Conservation (phyloP, 2,329 filamentous ascomycete genomes). For the Fusarium haematococcum region DNA sequence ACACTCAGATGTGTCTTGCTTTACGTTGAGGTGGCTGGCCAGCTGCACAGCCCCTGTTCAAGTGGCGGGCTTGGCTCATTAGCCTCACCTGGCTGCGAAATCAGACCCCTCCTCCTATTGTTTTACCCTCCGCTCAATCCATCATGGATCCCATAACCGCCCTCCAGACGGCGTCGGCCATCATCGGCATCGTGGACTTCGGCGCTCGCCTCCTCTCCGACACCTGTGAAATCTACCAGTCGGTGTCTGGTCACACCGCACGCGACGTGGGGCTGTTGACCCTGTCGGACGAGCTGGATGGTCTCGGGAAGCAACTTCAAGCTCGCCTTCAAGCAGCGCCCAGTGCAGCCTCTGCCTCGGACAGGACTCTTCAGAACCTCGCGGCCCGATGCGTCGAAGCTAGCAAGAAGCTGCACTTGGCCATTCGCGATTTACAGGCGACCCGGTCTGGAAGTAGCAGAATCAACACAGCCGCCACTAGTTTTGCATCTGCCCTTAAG, state of each 20-base stretch:
- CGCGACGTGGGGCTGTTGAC: not conserved
- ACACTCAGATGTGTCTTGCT: not conserved
- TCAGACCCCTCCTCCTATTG: too few species aligned
- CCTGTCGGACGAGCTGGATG: not conserved
- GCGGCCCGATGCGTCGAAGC: not conserved
- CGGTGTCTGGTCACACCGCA: not conserved
- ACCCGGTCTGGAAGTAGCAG: too few species aligned
- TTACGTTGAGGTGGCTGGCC: not conserved
- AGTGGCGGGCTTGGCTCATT: not conserved
- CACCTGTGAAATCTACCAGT: not conserved
- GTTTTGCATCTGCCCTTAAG: too few species aligned
- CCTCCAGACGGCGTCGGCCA: not conserved
- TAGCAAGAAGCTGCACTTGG: too few species aligned
- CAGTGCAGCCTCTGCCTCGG: not conserved
- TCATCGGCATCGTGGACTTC: not conserved
- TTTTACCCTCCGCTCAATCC: too few species aligned
- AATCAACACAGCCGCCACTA: too few species aligned
- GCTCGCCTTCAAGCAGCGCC: not conserved
- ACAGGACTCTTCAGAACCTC: not conserved
- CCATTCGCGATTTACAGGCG: too few species aligned
- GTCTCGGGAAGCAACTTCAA: not conserved
- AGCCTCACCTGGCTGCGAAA: not conserved
- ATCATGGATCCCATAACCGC: not conserved
- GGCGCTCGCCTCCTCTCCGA: not conserved
- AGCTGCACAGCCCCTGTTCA: not conserved